Conservation (phyloP, 2,329 filamentous ascomycete species). For the Pseudogymnoascus sp. region DNA sequence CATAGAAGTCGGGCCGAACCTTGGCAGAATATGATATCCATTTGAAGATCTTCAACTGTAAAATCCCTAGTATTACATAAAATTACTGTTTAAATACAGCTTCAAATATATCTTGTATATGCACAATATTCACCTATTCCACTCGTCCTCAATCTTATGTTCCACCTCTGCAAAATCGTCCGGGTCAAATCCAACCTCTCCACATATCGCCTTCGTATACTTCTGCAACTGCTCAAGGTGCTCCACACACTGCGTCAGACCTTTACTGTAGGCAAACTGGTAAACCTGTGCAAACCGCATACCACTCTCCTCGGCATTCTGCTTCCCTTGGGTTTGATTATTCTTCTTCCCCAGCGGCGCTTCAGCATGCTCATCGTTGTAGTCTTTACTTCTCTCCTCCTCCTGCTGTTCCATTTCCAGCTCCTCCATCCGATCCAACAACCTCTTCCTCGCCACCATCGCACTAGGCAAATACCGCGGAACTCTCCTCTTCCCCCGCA, state of each 20-base stretch:
- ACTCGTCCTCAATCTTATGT: background rate
- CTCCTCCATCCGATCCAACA: slow-evolving; percentile 45
- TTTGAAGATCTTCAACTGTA: background rate
- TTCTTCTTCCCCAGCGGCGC: slow-evolving; percentile 20
- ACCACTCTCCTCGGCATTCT: slow-evolving; percentile 41
- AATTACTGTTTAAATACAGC: background rate
- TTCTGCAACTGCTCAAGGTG: slow-evolving; percentile 49
- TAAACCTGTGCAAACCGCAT: slow-evolving; percentile 52
- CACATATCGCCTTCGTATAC: slow-evolving; percentile 52
- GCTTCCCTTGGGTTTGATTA: slow-evolving; percentile 30
- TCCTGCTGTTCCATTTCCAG: slow-evolving; percentile 36
- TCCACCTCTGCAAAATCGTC: background rate
- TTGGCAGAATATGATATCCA: background rate
- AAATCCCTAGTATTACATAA: background rate
- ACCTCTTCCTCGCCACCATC: slow-evolving; percentile 44
- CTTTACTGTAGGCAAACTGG: slow-evolving; percentile 48
- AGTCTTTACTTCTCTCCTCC: background rate
- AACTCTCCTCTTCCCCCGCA: slow-evolving; percentile 44
- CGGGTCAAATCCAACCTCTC: slow-evolving; percentile 41
- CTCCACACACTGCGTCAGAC: slow-evolving; percentile 45
- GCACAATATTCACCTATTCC: background rate
- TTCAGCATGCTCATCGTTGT: slow-evolving; percentile 20
- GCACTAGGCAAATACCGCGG: slow-evolving; percentile 52
- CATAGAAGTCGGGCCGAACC: background rate
- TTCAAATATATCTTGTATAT: background rate